Percentiles rank a stretch among this genome's conserved stretches.
These are phyloP conservation scores for Diaporthe sp. DNA, from an alignment of 2,329 filamentous ascomycete genomes.

Conservation along the genomic window DNA sequence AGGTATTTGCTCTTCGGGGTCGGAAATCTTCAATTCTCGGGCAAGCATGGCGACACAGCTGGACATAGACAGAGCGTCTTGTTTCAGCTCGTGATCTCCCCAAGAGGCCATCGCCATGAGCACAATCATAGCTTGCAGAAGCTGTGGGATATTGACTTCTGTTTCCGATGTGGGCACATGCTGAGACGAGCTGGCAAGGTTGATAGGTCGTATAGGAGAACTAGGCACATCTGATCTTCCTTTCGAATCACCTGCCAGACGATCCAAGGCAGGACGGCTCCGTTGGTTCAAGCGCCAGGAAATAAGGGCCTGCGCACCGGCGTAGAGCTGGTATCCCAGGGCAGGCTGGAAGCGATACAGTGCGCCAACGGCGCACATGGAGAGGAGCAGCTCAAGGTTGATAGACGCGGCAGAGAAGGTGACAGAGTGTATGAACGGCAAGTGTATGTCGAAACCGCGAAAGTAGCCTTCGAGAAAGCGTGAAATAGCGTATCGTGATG, in stretches of 20 bases:
- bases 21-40: neutral
- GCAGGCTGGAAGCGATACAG: conserved; percentile 62
- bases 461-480: neutral
- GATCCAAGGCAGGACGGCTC: conserved; percentile 58
- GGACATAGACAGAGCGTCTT: conserved; percentile 68
- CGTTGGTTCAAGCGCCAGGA: conserved; percentile 47
- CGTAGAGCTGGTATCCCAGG: conserved; percentile 49
- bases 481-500: neutral
- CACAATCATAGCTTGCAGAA: conserved; percentile 61
- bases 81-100: conserved; percentile 68
- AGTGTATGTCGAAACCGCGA: neutral
- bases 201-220: neutral
- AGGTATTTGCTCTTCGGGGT: neutral
- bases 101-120: conserved; percentile 72
- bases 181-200: neutral
- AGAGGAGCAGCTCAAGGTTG: conserved; percentile 58
- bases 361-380: conserved; percentile 62
- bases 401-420: conserved; percentile 38
- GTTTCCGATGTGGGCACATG: neutral
- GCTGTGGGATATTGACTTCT: conserved; percentile 51
- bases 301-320: neutral
- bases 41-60: conserved; percentile 47
- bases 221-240: neutral
- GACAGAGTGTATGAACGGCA: conserved; percentile 41
- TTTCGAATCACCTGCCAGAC: neutral